Percentiles rank a stretch among this genome's conserved stretches.
Evolutionary conservation across 1,284 basidiomycete genomes (phyloP).

Genomic region (Austroboletus novae-zelandiae): DNA sequence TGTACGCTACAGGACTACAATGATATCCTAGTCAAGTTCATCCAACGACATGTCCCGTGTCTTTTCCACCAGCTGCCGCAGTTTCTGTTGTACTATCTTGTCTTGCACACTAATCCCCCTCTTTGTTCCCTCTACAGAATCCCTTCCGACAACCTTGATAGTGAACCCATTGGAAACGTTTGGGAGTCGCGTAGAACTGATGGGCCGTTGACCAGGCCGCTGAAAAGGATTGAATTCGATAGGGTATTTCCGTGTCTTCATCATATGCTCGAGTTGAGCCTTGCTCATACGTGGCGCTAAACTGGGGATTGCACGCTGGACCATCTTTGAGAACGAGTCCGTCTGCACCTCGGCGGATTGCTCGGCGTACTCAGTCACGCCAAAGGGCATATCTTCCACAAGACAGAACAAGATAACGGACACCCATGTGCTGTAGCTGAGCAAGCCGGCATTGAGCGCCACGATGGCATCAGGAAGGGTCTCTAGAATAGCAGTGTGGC

Average conservation of each 20-base stretch:
- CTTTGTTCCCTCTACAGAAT: conserved; percentile 5
- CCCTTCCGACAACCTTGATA: conserved; percentile 30
- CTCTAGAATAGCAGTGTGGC: conserved; percentile 15
- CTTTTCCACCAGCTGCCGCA: conserved; percentile 14
- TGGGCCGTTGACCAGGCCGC: conserved; percentile 36
- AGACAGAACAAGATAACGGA: conserved; percentile 33
- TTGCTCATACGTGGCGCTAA: conserved; percentile 24
- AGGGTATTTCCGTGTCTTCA: conserved; percentile 29
- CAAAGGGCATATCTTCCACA: conserved; percentile 35
- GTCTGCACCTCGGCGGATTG: conserved; percentile 37
- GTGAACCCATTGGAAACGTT: conserved; percentile 40
- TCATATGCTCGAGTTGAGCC: conserved; percentile 23
- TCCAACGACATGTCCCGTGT: conserved; percentile 23
- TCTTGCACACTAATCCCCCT: not conserved
- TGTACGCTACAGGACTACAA: not conserved
- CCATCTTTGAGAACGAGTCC: conserved; percentile 27
- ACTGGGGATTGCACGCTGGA: conserved; percentile 23
- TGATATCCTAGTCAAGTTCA: conserved; percentile 23
- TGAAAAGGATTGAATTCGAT: conserved; percentile 40
- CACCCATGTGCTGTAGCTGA: conserved; percentile 36
- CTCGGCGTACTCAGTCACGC: conserved; percentile 41
- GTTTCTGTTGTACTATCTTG: not conserved
- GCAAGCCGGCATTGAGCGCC: conserved; percentile 40
- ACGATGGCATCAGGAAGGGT: conserved; percentile 36
- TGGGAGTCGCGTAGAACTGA: conserved; percentile 32